Base-by-base conservation (phyloP, 441 rosid genomes). In the Populus tomentosa region DNA sequence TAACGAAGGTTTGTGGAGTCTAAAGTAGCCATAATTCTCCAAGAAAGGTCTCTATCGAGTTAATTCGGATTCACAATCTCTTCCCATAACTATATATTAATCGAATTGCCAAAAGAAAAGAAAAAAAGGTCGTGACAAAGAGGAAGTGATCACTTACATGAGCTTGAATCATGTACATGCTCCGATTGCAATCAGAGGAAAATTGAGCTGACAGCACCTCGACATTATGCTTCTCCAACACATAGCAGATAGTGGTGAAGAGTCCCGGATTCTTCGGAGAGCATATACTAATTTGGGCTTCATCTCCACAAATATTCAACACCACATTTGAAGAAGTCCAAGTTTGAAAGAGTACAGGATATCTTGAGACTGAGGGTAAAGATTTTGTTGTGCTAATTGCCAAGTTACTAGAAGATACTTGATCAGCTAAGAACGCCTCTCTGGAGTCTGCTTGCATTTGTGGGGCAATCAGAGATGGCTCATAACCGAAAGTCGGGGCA, bases 251-350 rank as follows among this genome's bases (percentile, higher is more conserved):
- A 18, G 83, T 56, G 33, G 90, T 75, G 81, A 93, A 89, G 63
- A 89, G 81, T 6, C 90, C 88, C 0, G 80, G 75, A 81, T 86
- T 89, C 81, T 78, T 88, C 0, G 81, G 74, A 0, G 91, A 86
- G 77, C 97, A 93, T 30, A 92, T 32, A 23, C 85, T 88, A 74
- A 93, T 80, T 30, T 85, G 90, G 0, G 96, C 98, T 76, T 86
- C 90, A 70, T 84, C 85, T 0, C 93, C 94, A 69, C 90, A 89
- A 8, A 92, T 80, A 82, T 82, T 95, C 81, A 95, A 67, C 53
- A 90, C 90, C 9, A 95, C 88, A 72, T 92, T 93, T 23, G 87
- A 67, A 11, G 99, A 88, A 36, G 84, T 76, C 98, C 98, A 95
- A 10, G 91, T 90, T 69, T 88, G 87, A 13, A 93, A 95, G 1